Evolutionary conservation across 768 basidiomycete genomes (phyloP).

Genomic region (Rubroboletus pulcherrimus): DNA sequence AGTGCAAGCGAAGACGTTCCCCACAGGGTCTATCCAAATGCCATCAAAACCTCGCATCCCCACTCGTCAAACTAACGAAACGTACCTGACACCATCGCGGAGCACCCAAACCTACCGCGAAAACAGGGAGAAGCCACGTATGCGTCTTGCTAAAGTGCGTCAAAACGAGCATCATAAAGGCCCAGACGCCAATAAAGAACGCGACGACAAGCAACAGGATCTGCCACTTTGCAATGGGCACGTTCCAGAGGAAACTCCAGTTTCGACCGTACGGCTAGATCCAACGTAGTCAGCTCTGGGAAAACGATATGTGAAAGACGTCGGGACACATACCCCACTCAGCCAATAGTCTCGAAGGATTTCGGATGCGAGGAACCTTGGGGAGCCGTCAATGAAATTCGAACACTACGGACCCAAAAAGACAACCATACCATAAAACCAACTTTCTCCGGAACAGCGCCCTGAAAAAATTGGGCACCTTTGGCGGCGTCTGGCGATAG

Average conservation of each 20-base stretch:
- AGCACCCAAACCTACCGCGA: conserved; percentile 91
- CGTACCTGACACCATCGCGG: conserved; percentile 90
- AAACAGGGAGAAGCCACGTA: conserved; percentile 92
- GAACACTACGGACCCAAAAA: neutral
- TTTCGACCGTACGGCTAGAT: conserved; percentile 84
- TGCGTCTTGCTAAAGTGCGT: conserved; percentile 90
- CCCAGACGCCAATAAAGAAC: conserved; percentile 92
- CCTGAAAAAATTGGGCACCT: conserved; percentile 87
- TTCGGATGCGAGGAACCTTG: conserved; percentile 82
- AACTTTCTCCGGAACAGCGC: conserved; percentile 89
- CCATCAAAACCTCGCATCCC: neutral
- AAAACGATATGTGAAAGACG: neutral
- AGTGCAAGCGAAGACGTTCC: conserved; percentile 90
- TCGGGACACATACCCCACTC: conserved; percentile 58
- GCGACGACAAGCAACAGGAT: conserved; percentile 72
- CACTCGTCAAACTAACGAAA: neutral
- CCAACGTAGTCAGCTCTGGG: conserved; percentile 10
- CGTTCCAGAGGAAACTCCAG: conserved; percentile 91
- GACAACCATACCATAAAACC: conserved; percentile 64
- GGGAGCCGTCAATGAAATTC: neutral
- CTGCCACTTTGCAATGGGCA: conserved; percentile 77
- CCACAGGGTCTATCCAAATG: conserved; percentile 70
- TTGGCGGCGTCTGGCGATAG: conserved; percentile 89
- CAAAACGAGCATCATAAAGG: conserved; percentile 62
- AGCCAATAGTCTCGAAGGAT: conserved; percentile 91